Base-by-base conservation (phyloP, 2,329 filamentous ascomycete species). In the Ciborinia camelliae region DNA sequence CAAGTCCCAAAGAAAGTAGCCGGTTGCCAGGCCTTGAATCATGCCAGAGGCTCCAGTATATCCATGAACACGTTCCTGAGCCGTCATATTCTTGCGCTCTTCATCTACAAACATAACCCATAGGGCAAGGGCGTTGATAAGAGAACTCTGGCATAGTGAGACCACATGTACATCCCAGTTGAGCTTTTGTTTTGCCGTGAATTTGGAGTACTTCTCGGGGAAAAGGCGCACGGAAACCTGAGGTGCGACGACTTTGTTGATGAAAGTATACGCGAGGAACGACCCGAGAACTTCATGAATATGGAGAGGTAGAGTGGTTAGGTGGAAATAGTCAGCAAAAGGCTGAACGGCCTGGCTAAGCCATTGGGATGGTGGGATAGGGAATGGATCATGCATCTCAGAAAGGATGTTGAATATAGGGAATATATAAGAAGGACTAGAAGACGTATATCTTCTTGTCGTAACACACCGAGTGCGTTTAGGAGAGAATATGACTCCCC, bases 101-200 rank as follows among this genome's bases (percentile, higher is more conserved):
- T 86, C 79, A 75, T 95, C 91, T 50, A 75, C 77, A 63, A 80
- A 81, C 77, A 92, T 90, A 64, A 90, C 84, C 83, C 86, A 93
- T 20, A 95, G 77, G n/a, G 90, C 89, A 39, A 93, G 78, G 55
- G 71, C 75, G 75, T 89, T 91, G 78, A 96, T 90, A 63, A 91
- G 78, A 39, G 82, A 79, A 75, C 87, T 89, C 81, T 96, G 91
- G 64, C 91, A 81, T 70, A 95, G 83, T n/a, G 90, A 92, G 39
- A 95, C 91, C 63, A 94, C 87, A 75, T 94, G 91, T 30, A 92
- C 88, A 75, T 96, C 87, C 91, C 91, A 95, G 81, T 90, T 95
- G 68, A 92, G 81, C 52, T 78, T 78, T 74, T 83, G 84, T 64
- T 89, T 90, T 32, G 80, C 78, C 57, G 86, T 84, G 70, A 91